Evolutionary conservation across 805 yeast species (phyloP).

Genomic region (Kuraishia molischiana): DNA sequence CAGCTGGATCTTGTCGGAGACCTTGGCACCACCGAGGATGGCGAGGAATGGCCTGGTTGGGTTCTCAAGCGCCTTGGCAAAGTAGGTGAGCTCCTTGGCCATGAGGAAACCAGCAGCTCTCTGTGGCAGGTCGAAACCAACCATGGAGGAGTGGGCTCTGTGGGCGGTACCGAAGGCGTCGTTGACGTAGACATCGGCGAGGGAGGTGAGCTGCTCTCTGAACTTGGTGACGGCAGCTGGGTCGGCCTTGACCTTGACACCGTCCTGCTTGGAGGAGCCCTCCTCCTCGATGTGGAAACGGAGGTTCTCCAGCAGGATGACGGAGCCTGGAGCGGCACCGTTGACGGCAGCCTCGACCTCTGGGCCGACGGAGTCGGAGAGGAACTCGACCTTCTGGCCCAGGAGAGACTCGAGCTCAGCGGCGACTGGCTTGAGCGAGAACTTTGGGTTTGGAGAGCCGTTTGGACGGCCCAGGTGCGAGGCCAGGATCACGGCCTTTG

Average conservation of each 20-base stretch:
- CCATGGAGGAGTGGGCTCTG: constrained; percentile 99
- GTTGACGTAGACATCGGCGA: constrained; percentile 95
- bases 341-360: constrained; percentile 78
- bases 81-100: constrained; percentile 94
- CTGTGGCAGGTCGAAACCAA: constrained; percentile 90
- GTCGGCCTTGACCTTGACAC: constrained; percentile 89
- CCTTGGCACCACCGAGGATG: constrained; percentile 99
- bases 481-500: constrained; percentile 87
- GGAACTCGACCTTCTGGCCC: constrained; percentile 67
- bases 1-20: constrained; percentile 96
- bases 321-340: constrained; percentile 66
- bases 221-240: constrained; percentile 74
- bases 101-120: constrained; percentile 98
- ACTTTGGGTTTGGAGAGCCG: constrained; percentile 80
- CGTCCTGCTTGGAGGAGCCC: constrained; percentile 86
- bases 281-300: constrained; percentile 98
- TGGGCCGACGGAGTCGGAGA: constrained; percentile 85
- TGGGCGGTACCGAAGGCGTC: constrained; percentile 99
- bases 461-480: constrained; percentile 99
- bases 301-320: constrained; percentile 90
- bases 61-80: constrained; percentile 96
- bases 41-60: constrained; percentile 98
- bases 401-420: constrained; percentile 77
- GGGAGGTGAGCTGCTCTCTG: constrained; percentile 81
- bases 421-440: constrained; percentile 90